These are phyloP conservation scores for Carex kokanica DNA, from an alignment of 176 grass and related monocot genomes.

Conservation along the genomic window DNA sequence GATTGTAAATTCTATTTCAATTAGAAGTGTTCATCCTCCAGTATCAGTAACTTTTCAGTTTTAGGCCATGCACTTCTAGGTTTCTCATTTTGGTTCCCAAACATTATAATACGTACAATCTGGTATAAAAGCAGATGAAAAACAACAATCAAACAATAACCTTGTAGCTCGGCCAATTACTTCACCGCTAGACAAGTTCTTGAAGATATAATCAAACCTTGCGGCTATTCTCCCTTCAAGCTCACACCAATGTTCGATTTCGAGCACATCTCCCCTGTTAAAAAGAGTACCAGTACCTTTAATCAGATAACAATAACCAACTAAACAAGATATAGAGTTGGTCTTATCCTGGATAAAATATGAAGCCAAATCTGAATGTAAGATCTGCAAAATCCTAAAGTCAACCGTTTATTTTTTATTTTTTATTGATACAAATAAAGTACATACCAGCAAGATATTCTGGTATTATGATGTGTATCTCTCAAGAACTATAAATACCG, in stretches of 20 bases:
- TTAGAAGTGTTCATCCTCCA: not conserved
- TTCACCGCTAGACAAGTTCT: not conserved
- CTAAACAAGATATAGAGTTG: not conserved
- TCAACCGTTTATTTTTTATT: no score
- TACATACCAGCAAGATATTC: no score
- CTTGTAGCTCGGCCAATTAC: not conserved
- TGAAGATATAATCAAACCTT: not conserved
- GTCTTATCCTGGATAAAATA: not conserved
- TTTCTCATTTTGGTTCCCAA: not conserved
- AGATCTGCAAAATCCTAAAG: no score
- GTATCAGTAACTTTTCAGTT: not conserved
- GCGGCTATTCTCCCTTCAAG: not conserved
- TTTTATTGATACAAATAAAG: no score
- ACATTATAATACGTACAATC: not conserved
- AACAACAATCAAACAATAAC: not conserved
- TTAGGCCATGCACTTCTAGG: not conserved
- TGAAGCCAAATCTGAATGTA: no score
- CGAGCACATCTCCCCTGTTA: not conserved
- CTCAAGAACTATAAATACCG: no score
- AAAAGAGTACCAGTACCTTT: not conserved
- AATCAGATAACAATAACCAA: not conserved
- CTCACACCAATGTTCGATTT: constrained; percentile 1
- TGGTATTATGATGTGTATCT: no score
- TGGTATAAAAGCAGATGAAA: not conserved
- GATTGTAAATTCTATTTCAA: no score